Base-by-base conservation (phyloP, 225 moss, liverwort and hornwort species). In the Bryum argenteum region DNA sequence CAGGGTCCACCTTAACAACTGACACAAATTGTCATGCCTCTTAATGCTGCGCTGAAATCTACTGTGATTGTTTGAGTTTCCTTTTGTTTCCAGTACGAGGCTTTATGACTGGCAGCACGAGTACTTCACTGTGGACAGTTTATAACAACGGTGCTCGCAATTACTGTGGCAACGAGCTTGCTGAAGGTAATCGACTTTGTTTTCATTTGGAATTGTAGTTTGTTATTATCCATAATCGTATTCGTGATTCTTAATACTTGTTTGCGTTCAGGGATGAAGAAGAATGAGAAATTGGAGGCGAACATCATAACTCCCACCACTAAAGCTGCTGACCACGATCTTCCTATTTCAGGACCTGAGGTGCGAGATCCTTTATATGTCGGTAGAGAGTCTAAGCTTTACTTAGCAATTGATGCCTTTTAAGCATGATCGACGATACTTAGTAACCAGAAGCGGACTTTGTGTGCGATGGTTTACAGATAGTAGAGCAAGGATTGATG, bases 241-340 rank as follows among this genome's bases (percentile, higher is more conserved):
- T 44, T 54, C 33, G 53, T 57, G 38, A 44, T 67, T 37, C 40
- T 55, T 48, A 15, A 24, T 54, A 47, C 63, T 58, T 65, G 54
- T 42, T 8, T 65, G n/a, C 57, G 17, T 72, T 61, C 86, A 98
- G 97, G 97, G 50, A 79, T 98, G 72, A 87, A 84, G 70, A 98
- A 94, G 81, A 94, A 94, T 79, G 89, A 98, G 77, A 84, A 81
- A 40, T 61, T 98, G 69, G 80, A 87, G 75, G 84, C 68, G 47
- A 98, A 94, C 74, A 98, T 98, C 58, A 65, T 98, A 63, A 98
- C 97, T 63, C 98, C 98, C 16, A 94, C 98, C 54, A 98, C 98
- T 21, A 98, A 98, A 77, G 92, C 91, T 72, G 85, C 78, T 40
- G 91, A 89, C 54, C 86, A 86, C 39, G 87, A 87, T 75, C 80